A percentile compares a stretch with the other conserved stretches of the same genome.
These are phyloP conservation scores for Artomyces pyxidatus DNA, from an alignment of 768 basidiomycete genomes.

Conservation along the genomic window DNA sequence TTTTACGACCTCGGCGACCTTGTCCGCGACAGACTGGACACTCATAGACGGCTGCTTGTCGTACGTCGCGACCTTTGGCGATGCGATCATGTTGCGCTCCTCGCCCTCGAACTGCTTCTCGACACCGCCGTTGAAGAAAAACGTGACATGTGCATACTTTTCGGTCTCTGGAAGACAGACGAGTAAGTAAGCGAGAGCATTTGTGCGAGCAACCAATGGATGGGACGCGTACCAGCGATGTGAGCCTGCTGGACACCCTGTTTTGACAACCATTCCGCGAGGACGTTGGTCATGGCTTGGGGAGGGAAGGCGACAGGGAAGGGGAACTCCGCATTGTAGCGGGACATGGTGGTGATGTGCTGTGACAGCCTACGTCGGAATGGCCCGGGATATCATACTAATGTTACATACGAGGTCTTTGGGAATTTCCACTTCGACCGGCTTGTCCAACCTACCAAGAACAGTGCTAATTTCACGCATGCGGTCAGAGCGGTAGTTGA, in stretches of 20 bases:
- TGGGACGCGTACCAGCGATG: slow-evolving; percentile 54
- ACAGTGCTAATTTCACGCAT: slow-evolving; percentile 88
- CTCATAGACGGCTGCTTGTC: slow-evolving; percentile 89
- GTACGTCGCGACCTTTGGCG: slow-evolving; percentile 94
- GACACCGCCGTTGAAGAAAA: slow-evolving; percentile 97
- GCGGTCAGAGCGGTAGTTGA: slow-evolving; percentile 96
- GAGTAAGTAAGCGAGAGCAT: not conserved
- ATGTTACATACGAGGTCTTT: slow-evolving; percentile 57
- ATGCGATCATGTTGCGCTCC: slow-evolving; percentile 81
- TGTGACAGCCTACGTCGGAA: slow-evolving; percentile 20
- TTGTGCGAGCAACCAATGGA: not conserved
- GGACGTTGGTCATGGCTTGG: slow-evolving; percentile 86
- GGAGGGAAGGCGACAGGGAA: slow-evolving; percentile 90
- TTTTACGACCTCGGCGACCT: slow-evolving; percentile 81
- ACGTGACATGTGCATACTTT: slow-evolving; percentile 96
- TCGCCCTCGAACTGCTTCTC: slow-evolving; percentile 86
- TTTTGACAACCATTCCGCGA: slow-evolving; percentile 85
- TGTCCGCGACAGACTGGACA: slow-evolving; percentile 80
- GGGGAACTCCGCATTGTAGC: slow-evolving; percentile 86
- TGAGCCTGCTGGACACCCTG: slow-evolving; percentile 81
- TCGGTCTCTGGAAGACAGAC: slow-evolving; percentile 61
- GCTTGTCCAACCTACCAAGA: slow-evolving; percentile 75
- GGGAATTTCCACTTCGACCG: slow-evolving; percentile 76
- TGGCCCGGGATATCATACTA: not conserved
- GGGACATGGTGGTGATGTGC: slow-evolving; percentile 91